Evolutionary conservation across 257 asterid genomes (phyloP).

Genomic region (Solanum rostratum): DNA sequence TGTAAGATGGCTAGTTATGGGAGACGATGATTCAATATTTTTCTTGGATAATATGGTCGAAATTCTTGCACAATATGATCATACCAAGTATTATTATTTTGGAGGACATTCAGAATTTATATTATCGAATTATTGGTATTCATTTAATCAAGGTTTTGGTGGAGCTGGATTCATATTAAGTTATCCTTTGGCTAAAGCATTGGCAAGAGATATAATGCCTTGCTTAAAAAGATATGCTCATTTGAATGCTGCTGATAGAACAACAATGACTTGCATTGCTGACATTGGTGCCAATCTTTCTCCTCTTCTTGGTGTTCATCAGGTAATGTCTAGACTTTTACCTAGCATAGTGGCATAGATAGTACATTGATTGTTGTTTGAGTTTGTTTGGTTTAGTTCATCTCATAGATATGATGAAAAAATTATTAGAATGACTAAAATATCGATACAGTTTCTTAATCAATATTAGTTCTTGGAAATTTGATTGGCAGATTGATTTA

Average conservation of each 20-base stretch:
- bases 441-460: not conserved
- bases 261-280: slow-evolving; percentile 37
- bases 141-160: slow-evolving; percentile 56
- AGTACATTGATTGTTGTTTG: not conserved
- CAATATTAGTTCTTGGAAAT: not conserved
- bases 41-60: slow-evolving; percentile 50
- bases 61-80: slow-evolving; percentile 32
- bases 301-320: slow-evolving; percentile 45
- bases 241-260: slow-evolving; percentile 34
- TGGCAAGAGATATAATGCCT: slow-evolving; percentile 28
- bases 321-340: slow-evolving; percentile 16
- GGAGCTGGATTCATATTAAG: slow-evolving; percentile 66
- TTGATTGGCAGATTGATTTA: slow-evolving; percentile 31
- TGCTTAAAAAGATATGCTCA: slow-evolving; percentile 37
- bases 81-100: slow-evolving; percentile 28
- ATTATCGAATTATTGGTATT: slow-evolving; percentile 28
- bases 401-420: no score
- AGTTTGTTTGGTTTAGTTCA: not conserved
- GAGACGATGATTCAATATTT: slow-evolving; percentile 68
- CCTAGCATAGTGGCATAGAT: not conserved
- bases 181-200: slow-evolving; percentile 40
- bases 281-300: slow-evolving; percentile 56
- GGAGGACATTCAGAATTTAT: slow-evolving; percentile 46
- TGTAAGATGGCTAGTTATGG: slow-evolving; percentile 58
- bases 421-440: not conserved